Base-by-base conservation (phyloP, 176 grass and related monocot species). In the Aegilops umbellulata region DNA sequence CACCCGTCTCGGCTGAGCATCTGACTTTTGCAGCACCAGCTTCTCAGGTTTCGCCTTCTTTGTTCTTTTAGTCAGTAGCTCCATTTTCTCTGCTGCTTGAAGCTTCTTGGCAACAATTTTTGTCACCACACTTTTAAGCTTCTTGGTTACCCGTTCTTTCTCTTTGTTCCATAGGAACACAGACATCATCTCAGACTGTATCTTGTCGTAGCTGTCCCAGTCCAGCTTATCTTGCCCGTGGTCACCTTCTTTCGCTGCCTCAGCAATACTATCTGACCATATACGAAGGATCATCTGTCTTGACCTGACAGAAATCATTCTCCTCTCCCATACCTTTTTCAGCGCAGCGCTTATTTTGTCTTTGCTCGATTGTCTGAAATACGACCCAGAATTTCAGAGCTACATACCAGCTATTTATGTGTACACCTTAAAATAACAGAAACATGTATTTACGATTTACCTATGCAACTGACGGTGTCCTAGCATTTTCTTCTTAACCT, bases 401-500 rank as follows among this genome's bases (percentile, higher is more conserved):
- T 15, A 47, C 13, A 47, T 47, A 47, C 44, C 42, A 44, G 42
- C 44, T 15, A 47, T 15, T 15, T 47, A 47, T 47, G 13, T 15
- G 15, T 47, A 15, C 44, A 47, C 44, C 44, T 47, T 47, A 47
- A 47, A 47, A 47, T 47, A 47, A 47, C 44, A 47, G 13, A 47
- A 47, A 47, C 44, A 47, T 47, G 44, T 47, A 47, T 47, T 19
- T 53, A 53, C 16, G 49, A 53, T 53, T 46, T 90, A 98, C 95
- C 91, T 98, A 63, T 92, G 95, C 76, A 68, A 77, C 36, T 86
- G 90, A 65, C 65, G 89, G 46, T 77, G 77, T 36, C 94, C 88
- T 69, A 89, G 72, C 91, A 95, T 94, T 83, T 94, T 95, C 93
- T 86, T 91, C 86, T 84, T 95, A 86, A 98, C 81, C 96, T 95